Evolutionary conservation across 768 basidiomycete genomes (phyloP).

Genomic region (Lactarius evosmus): DNA sequence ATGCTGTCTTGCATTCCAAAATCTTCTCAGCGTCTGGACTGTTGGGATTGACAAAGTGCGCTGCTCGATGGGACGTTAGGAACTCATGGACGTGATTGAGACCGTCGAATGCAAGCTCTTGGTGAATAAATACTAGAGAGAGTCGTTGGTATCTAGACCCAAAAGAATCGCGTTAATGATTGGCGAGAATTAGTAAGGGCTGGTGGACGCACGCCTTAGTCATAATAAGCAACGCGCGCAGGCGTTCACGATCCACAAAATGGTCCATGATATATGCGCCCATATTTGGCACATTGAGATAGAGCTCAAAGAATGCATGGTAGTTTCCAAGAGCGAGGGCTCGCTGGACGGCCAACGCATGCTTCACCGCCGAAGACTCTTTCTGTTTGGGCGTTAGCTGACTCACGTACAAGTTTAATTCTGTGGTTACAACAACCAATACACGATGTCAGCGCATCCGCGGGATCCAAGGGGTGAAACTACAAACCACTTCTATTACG

Average conservation of each 20-base stretch:
- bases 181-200: slow-evolving; percentile 11
- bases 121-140: slow-evolving; percentile 69
- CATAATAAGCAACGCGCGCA: slow-evolving; percentile 83
- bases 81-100: slow-evolving; percentile 62
- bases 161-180: background rate
- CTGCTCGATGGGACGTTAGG: slow-evolving; percentile 64
- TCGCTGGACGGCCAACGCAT: slow-evolving; percentile 87
- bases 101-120: slow-evolving; percentile 82
- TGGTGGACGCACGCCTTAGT: slow-evolving; percentile 76
- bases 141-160: slow-evolving; percentile 73
- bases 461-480: slow-evolving; percentile 1
- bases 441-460: slow-evolving; percentile 7
- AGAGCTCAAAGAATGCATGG: slow-evolving; percentile 85
- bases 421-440: slow-evolving; percentile 42
- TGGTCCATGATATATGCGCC: slow-evolving; percentile 99
- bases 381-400: slow-evolving; percentile 95
- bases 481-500: slow-evolving; percentile 86
- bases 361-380: slow-evolving; percentile 70
- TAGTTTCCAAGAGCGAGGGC: slow-evolving; percentile 93
- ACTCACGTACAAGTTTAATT: slow-evolving; percentile 95
- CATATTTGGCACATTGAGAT: slow-evolving; percentile 88
- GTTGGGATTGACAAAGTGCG: slow-evolving; percentile 62
- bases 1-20: slow-evolving; percentile 69
- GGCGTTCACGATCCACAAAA: slow-evolving; percentile 89
- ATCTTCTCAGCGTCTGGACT: slow-evolving; percentile 59